Evolutionary conservation across 768 basidiomycete genomes (phyloP), one percentile per base, ranked within the genome.

Genomic region (Tricholoma bakamatsutake): DNA sequence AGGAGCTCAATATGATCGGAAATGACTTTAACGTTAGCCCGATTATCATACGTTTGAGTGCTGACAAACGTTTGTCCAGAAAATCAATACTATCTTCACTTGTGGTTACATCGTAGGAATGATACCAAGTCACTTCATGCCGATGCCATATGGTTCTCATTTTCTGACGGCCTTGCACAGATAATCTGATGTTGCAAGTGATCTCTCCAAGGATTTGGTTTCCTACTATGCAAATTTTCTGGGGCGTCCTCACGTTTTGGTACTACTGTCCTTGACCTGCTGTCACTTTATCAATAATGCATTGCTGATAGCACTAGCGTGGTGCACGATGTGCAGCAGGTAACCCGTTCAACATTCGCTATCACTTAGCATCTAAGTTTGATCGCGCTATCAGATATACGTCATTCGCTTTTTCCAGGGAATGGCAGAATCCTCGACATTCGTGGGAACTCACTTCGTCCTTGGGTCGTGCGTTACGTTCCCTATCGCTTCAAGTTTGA

Each of bases 31-130:
- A 88, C 62, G 79, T 80, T 50, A 58, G 73, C 17, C 50, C 30
- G 37, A 34, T 49, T 24, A 55, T 31, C 12, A 46, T n/a, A 55
- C 39, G 27, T 43, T 40, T 15, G 40, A 13, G 50, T n/a, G 47
- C 52, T 56, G 28, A 56, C 28, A n/a, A 6, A 28, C 50, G 46
- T 34, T 10, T 45, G 54, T 43, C 5, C 59, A 82, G 80, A 78
- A 83, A 76, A 79, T 88, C 57, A 85, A 84, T 64, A 83, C 84
- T 8, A 76, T 84, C 46, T 88, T 87, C 60, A 86, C 85, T 5
- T 88, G 85, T 61, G 87, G 87, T 2, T 89, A 90, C 64, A 84
- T 87, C 55, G 68, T 88, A 39, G 87, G 86, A 57, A 85, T 86
- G 82, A 81, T 87, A 66, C 84, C 83, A 42, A 85, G 84, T 85